phyloP scores from a whole-genome alignment of 2,329 filamentous ascomycete species.

The Neonectria hederae region DNA sequence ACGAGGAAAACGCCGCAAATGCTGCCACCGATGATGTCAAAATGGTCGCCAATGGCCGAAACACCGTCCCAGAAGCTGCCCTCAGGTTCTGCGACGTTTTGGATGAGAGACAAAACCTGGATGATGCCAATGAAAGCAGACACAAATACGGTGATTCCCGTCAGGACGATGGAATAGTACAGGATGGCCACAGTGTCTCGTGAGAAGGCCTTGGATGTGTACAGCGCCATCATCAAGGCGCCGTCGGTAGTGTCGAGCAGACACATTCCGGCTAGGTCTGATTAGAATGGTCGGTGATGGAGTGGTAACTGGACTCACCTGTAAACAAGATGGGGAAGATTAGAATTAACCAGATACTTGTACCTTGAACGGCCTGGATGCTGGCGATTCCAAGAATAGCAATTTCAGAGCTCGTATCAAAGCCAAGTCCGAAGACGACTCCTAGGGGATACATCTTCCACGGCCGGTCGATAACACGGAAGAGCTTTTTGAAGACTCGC shows the following conservation, averaged over 20 bases:
- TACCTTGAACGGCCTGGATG: conserved; percentile 85
- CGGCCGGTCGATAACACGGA: conserved; percentile 76
- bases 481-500: conserved; percentile 75
- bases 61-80: conserved; percentile 94
- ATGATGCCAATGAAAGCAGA: conserved; percentile 87
- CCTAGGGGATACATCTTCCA: conserved; percentile 98
- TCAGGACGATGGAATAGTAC: conserved; percentile 92
- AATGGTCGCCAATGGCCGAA: conserved; percentile 77
- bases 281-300: not conserved
- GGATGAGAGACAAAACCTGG: conserved; percentile 81
- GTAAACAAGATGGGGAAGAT: conserved; percentile 93
- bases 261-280: conserved; percentile 82
- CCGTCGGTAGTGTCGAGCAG: conserved; percentile 92
- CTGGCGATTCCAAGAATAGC: conserved; percentile 90
- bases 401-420: conserved; percentile 95
- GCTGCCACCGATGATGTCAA: conserved; percentile 84
- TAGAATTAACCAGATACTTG: conserved; percentile 91
- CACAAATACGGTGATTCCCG: conserved; percentile 82
- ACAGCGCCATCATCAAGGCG: conserved; percentile 93
- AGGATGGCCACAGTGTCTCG: conserved; percentile 87
- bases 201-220: conserved; percentile 81
- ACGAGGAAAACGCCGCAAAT: conserved; percentile 89
- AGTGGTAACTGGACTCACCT: conserved; percentile 56
- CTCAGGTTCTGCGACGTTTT: conserved; percentile 76
- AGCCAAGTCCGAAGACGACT: conserved; percentile 88